These are phyloP conservation scores for Penicillium sp. DNA, from an alignment of 2,329 filamentous ascomycete genomes.

Conservation along the genomic window DNA sequence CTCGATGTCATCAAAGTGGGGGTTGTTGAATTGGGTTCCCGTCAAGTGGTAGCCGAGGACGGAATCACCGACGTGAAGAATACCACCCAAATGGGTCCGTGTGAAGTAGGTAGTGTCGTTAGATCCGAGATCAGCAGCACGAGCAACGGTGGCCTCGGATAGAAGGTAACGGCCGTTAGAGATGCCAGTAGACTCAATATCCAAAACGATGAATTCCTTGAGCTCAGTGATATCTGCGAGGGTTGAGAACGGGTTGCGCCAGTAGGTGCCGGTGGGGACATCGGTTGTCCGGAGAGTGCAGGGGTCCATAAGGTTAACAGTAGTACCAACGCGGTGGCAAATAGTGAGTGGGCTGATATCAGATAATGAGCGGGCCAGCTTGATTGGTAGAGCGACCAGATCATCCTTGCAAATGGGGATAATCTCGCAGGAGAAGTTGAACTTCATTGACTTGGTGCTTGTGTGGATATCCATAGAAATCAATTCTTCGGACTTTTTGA, in stretches of 20 bases:
- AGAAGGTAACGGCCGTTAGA: slow-evolving; percentile 78
- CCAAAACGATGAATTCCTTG: slow-evolving; percentile 89
- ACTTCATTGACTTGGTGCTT: slow-evolving; percentile 64
- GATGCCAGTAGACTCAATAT: slow-evolving; percentile 75
- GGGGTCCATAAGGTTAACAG: slow-evolving; percentile 84
- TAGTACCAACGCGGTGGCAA: slow-evolving; percentile 83
- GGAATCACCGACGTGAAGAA: slow-evolving; percentile 84
- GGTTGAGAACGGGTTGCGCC: slow-evolving; percentile 80
- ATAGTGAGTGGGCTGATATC: slow-evolving; percentile 85
- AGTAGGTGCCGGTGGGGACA: slow-evolving; percentile 77
- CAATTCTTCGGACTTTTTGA: slow-evolving; percentile 84
- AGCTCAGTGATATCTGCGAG: slow-evolving; percentile 81
- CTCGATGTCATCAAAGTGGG: slow-evolving; percentile 78
- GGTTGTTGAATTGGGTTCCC: slow-evolving; percentile 89
- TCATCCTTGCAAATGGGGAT: slow-evolving; percentile 98
- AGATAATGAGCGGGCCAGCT: slow-evolving; percentile 78
- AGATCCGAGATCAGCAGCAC: slow-evolving; percentile 76
- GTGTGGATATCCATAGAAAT: slow-evolving; percentile 94
- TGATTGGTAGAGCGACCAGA: slow-evolving; percentile 85
- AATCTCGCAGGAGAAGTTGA: slow-evolving; percentile 79
- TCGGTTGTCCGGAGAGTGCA: slow-evolving; percentile 88
- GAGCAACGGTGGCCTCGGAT: slow-evolving; percentile 82
- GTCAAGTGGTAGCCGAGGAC: slow-evolving; percentile 91
- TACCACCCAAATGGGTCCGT: slow-evolving; percentile 79
- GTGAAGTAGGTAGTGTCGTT: slow-evolving; percentile 89